Percentiles rank a stretch among this genome's conserved stretches.
Evolutionary conservation across 2,329 filamentous ascomycete species (phyloP).

Genomic region (Neonectria faginata): DNA sequence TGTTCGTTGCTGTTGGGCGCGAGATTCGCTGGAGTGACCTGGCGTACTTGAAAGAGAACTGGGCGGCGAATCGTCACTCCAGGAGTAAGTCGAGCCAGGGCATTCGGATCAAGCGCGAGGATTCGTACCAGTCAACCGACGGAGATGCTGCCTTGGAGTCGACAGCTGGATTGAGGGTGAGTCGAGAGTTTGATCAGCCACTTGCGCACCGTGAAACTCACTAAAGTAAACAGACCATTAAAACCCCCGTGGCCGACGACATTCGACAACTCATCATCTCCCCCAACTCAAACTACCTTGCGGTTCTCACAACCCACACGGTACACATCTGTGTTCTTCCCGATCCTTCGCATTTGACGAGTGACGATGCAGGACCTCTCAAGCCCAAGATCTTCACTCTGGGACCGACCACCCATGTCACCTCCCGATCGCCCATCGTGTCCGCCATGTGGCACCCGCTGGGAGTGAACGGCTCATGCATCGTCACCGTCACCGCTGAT

Average conservation of each 20-base stretch:
- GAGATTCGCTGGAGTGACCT: conserved; percentile 94
- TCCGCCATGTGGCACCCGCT: conserved; percentile 94
- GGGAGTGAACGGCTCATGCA: conserved; percentile 80
- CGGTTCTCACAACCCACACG: conserved; percentile 87
- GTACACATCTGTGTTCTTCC: conserved; percentile 90
- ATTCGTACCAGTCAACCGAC: conserved; percentile 55
- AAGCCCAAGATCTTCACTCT: conserved; percentile 89
- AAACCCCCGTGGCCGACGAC: conserved; percentile 80
- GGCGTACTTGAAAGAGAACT: conserved; percentile 77
- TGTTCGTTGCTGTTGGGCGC: conserved; percentile 89
- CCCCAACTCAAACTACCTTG: conserved; percentile 83
- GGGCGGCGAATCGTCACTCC: conserved; percentile 49
- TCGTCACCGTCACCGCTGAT: conserved; percentile 90
- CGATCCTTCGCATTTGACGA: conserved; percentile 79
- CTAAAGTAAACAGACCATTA: conserved; percentile 69
- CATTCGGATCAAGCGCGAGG: conserved; percentile 62
- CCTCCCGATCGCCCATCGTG: conserved; percentile 82
- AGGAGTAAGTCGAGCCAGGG: conserved; percentile 49
- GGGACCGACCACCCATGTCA: conserved; percentile 92
- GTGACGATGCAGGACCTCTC: conserved; percentile 74
- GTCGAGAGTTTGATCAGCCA: conserved; percentile 29
- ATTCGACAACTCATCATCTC: conserved; percentile 90
- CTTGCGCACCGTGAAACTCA: conserved; percentile 2
- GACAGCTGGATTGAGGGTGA: conserved; percentile 50
- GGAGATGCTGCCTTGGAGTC: conserved; percentile 45